Conservation (phyloP, 805 yeast species). For the Saccharomycopsis microspora region DNA sequence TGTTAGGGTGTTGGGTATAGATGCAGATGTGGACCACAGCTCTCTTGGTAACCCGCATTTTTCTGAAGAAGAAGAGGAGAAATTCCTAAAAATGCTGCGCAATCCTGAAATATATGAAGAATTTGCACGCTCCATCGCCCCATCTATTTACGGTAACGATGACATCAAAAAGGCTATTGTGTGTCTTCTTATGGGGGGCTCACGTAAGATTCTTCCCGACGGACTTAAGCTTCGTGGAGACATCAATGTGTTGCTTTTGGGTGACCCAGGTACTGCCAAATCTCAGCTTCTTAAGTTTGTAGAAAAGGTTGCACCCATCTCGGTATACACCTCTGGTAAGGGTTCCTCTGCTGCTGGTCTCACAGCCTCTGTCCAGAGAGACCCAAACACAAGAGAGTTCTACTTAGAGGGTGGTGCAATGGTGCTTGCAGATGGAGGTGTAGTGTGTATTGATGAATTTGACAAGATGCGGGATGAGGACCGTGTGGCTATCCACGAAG, state of each 20-base stretch:
- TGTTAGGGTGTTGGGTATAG: conserved; percentile 75
- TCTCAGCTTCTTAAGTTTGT: conserved; percentile 93
- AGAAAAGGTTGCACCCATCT: conserved; percentile 87
- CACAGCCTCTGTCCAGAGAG: conserved; percentile 96
- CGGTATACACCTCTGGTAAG: conserved; percentile 96
- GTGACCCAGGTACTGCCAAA: conserved; percentile 99
- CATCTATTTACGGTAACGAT: conserved; percentile 86
- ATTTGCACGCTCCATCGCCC: conserved; percentile 87
- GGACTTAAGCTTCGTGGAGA: conserved; percentile 97
- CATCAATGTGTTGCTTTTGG: conserved; percentile 81
- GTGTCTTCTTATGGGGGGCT: conserved; percentile 88
- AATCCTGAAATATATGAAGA: conserved; percentile 76
- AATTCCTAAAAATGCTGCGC: conserved; percentile 69
- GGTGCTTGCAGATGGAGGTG: conserved; percentile 99
- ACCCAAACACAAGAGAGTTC: conserved; percentile 77
- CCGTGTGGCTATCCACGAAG: conserved; percentile 97
- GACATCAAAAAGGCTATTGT: conserved; percentile 93
- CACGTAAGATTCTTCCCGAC: conserved; percentile 85
- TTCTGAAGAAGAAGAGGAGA: conserved; percentile 90
- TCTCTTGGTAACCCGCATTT: conserved; percentile 53
- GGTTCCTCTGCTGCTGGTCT: conserved; percentile 99
- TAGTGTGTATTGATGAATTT: conserved; percentile 97
- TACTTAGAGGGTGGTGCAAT: conserved; percentile 98
- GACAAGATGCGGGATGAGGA: conserved; percentile 99
- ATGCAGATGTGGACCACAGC: conserved; percentile 68